Conservation (phyloP, 2,329 filamentous ascomycete species). For the Dichotomopilus funicola region DNA sequence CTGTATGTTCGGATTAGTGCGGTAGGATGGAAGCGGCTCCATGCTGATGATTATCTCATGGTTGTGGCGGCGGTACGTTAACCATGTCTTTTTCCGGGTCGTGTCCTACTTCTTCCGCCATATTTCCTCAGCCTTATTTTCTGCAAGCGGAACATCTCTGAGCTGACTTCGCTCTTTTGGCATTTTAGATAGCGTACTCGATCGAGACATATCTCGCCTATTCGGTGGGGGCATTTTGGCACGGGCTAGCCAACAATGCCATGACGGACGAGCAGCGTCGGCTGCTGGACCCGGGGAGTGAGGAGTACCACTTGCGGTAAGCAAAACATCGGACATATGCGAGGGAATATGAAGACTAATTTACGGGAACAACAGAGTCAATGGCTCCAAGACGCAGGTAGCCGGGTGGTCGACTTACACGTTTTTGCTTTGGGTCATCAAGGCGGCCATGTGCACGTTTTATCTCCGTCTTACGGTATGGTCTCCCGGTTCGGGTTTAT, state of each 20-base stretch:
- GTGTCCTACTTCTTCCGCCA: no score
- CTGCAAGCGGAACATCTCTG: neutral
- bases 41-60: constrained; percentile 54
- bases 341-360: no score
- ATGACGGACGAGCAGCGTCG: constrained; percentile 28
- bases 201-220: constrained; percentile 28
- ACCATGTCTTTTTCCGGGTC: no score
- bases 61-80: constrained; percentile 23
- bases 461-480: constrained; percentile 28
- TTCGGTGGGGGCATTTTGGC: constrained; percentile 24
- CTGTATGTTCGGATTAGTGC: constrained; percentile 42
- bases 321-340: no score
- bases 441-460: constrained; percentile 27
- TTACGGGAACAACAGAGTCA: constrained; percentile 20
- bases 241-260: constrained; percentile 30
- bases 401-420: constrained; percentile 26
- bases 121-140: no score
- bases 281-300: constrained; percentile 23
- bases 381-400: constrained; percentile 32
- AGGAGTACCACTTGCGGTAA: constrained; percentile 28
- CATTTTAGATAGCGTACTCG: constrained; percentile 17
- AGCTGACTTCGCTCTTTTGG: constrained; percentile 34
- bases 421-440: constrained; percentile 25
- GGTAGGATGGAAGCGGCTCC: constrained; percentile 43
- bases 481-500: neutral